Conservation (phyloP, 2,329 filamentous ascomycete species). For the Talaromyces sp. region DNA sequence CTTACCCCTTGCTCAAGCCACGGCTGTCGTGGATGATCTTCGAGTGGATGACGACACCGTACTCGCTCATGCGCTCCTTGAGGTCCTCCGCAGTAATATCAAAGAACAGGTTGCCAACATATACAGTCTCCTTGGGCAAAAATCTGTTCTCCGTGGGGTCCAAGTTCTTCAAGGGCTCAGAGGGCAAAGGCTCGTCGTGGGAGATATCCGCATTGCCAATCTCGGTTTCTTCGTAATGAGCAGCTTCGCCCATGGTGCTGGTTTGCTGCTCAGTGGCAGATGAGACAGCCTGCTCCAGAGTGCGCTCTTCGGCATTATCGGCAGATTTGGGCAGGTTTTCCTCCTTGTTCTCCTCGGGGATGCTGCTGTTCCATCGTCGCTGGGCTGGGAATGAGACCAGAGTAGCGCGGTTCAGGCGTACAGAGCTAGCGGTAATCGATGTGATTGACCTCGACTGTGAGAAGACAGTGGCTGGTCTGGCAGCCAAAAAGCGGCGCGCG, state of each 20-base stretch:
- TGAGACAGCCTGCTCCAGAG: not conserved
- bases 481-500: constrained; percentile 50
- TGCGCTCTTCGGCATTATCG: not conserved
- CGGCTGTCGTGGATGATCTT: constrained; percentile 56
- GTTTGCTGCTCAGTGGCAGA: not conserved
- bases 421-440: constrained; percentile 18
- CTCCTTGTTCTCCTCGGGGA: not conserved
- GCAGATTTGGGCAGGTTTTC: constrained; percentile 1
- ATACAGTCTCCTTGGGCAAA: constrained; percentile 48
- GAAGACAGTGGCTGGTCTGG: constrained; percentile 40
- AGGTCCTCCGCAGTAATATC: constrained; percentile 61
- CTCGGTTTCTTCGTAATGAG: not conserved
- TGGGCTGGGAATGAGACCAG: constrained; percentile 22
- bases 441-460: constrained; percentile 38
- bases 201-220: not conserved
- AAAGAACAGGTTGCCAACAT: constrained; percentile 66
- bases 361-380: constrained; percentile 46
- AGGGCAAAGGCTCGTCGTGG: not conserved
- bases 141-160: constrained; percentile 1
- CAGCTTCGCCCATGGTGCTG: not conserved
- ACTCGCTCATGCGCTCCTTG: constrained; percentile 54
- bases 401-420: not conserved
- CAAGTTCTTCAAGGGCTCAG: not conserved
- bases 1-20: constrained; percentile 66
- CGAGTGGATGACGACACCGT: constrained; percentile 50